Base-by-base conservation (phyloP, 345 rosid genomes). In the Linum usitatissimum region DNA sequence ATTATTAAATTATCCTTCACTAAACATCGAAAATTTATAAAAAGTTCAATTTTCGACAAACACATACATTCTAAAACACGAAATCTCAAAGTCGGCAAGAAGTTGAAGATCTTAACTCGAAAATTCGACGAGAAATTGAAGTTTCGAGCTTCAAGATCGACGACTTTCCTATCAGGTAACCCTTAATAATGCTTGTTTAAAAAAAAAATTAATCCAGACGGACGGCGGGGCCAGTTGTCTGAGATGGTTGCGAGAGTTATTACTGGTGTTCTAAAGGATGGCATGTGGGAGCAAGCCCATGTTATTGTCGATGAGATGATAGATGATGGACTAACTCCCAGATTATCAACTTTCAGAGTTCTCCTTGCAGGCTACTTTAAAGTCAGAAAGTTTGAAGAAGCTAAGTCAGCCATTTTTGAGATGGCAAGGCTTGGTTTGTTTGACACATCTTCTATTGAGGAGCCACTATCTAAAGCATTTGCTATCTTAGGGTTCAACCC, bases 341-440 rank as follows among this genome's bases (percentile, higher is more conserved):
- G 76, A 68, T 70, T 74, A 51, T 72, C 82, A 21, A 84, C 84
- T 63, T 83, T 65, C 74, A 73, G 63, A 74, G 64, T 80, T 67
- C 79, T 87, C 61, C 60, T 88, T 57, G 84, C 90, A 21, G 91
- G 94, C 28, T 87, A 81, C 73, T 86, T 87, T 73, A 84, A 78
- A 74, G 87, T 65, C 60, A 87, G 93, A 77, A 72, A 67, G 67
- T 87, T 91, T 74, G 85, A 84, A 62, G 85, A 80, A 73, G 85
- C 75, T 38, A 86, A 74, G 71, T 55, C 21, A 69, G 66, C 71
- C 19, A 78, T 87, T 18, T 66, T 42, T 6, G 71, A 79, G 76
- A 87, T 91, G 96, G 70, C 45, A 57, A 66, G 71, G n/a, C 66
- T 30, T 66, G 82, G 85, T 62, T 70, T 85, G 12, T 58, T 83